A percentile compares a stretch with the other conserved stretches of the same genome.
These are phyloP conservation scores for Trichoderma orchidacearum DNA, from an alignment of 495 filamentous ascomycete species.

Conservation along the genomic window DNA sequence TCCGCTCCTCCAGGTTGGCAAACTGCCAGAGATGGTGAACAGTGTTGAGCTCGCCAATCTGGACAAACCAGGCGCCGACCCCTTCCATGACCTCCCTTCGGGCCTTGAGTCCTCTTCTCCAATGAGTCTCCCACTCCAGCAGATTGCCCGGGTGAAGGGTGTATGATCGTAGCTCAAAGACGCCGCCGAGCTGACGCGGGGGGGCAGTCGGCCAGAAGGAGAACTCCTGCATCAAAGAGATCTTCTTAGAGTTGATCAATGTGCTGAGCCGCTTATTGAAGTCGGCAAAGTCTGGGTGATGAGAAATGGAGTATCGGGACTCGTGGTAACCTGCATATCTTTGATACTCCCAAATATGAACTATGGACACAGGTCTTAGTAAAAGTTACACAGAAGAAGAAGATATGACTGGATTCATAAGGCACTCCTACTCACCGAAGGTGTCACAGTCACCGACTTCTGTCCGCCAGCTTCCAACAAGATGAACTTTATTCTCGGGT, in stretches of 20 bases:
- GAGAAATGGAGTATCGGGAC: conserved; percentile 69
- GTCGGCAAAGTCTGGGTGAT: conserved; percentile 63
- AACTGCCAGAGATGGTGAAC: conserved; percentile 99
- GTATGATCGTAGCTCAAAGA: conserved; percentile 96
- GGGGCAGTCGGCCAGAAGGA: conserved; percentile 97
- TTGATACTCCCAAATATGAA: conserved; percentile 99
- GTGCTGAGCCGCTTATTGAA: conserved; percentile 72
- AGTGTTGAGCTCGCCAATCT: conserved; percentile 94
- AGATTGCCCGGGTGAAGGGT: conserved; percentile 91
- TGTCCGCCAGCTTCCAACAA: conserved; percentile 96
- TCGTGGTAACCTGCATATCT: conserved; percentile 92
- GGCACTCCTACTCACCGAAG: conserved; percentile 51
- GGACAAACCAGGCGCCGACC: conserved; percentile 96
- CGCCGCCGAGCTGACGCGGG: conserved; percentile 74
- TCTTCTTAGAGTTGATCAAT: conserved; percentile 69
- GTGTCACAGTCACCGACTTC: conserved; percentile 97
- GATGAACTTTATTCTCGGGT: conserved; percentile 80
- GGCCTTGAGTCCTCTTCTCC: conserved; percentile 83
- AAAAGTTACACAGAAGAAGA: background rate
- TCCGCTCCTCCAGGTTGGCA: conserved; percentile 87
- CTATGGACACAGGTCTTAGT: conserved; percentile 13
- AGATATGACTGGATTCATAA: no score
- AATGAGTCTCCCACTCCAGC: conserved; percentile 97
- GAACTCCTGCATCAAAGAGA: conserved; percentile 97
- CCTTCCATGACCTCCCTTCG: conserved; percentile 95